A percentile compares a stretch with the other conserved stretches of the same genome.
Evolutionary conservation across 192 early-diverging fungal genomes (phyloP).

Genomic region (Phlyctochytrium bullatum): DNA sequence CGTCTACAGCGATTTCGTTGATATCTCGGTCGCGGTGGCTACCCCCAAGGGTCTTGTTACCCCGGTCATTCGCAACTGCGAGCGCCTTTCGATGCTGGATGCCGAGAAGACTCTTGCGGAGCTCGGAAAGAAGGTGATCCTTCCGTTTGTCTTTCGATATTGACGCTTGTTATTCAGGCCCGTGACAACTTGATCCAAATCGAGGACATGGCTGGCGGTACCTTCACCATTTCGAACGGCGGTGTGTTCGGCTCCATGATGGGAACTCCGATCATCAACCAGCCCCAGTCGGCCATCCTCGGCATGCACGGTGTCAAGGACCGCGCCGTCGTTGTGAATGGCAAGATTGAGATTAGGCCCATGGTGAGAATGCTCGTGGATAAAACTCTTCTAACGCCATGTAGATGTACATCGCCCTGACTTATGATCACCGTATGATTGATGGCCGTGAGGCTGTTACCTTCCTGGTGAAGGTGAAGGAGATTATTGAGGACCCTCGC

Average conservation of each 20-base stretch:
- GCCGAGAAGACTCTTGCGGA: conserved; percentile 89
- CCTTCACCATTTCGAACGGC: conserved; percentile 99
- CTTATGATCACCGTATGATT: conserved; percentile 98
- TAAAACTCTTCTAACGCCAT: conserved; percentile 61
- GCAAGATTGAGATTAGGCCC: conserved; percentile 66
- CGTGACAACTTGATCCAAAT: conserved; percentile 93
- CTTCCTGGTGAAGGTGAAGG: conserved; percentile 97
- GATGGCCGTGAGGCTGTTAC: conserved; percentile 98
- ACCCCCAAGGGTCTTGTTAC: conserved; percentile 99
- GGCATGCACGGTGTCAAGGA: conserved; percentile 99
- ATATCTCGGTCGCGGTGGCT: conserved; percentile 93
- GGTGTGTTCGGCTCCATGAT: conserved; percentile 96
- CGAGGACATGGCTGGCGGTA: conserved; percentile 97
- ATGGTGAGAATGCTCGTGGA: conserved; percentile 54
- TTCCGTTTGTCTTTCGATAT: neutral
- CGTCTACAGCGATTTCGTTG: conserved; percentile 92
- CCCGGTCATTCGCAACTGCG: conserved; percentile 90
- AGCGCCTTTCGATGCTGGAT: conserved; percentile 81
- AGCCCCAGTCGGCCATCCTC: conserved; percentile 94
- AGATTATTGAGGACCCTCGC: conserved; percentile 93
- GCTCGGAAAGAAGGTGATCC: conserved; percentile 72
- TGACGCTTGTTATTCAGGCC: conserved; percentile 59
- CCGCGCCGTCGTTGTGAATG: conserved; percentile 89
- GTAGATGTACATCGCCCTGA: conserved; percentile 93
- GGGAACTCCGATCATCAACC: conserved; percentile 98